phyloP scores from a whole-genome alignment of 495 filamentous ascomycete species.

The Glarea lozoyensis region DNA sequence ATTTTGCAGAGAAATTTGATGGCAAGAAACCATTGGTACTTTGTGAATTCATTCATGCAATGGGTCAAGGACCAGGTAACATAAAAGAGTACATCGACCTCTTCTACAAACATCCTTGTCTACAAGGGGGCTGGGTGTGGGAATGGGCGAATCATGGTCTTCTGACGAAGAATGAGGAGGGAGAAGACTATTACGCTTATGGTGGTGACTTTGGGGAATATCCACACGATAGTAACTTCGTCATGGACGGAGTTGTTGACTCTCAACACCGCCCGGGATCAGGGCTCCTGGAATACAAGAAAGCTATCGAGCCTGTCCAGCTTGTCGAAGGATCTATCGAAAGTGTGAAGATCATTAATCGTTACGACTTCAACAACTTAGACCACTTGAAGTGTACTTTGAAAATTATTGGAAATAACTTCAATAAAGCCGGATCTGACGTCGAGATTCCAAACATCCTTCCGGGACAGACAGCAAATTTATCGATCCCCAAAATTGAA shows the following conservation, averaged over 20 bases:
- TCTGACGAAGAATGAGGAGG: slow-evolving; percentile 41
- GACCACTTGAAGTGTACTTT: slow-evolving; percentile 39
- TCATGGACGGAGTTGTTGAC: slow-evolving; percentile 55
- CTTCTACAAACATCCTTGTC: slow-evolving; percentile 51
- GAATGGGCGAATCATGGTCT: slow-evolving; percentile 70
- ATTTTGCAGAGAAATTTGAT: slow-evolving; percentile 28
- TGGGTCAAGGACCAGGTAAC: slow-evolving; percentile 67
- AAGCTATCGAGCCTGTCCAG: slow-evolving; percentile 54
- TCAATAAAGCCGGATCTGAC: slow-evolving; percentile 19
- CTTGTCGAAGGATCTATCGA: slow-evolving; percentile 23
- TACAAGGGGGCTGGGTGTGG: slow-evolving; percentile 70
- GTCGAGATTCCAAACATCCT: slow-evolving; percentile 25
- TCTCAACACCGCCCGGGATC: slow-evolving; percentile 52
- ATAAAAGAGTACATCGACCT: slow-evolving; percentile 60
- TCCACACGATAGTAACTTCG: slow-evolving; percentile 63
- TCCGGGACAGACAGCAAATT: not conserved
- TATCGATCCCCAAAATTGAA: not conserved
- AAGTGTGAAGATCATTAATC: slow-evolving; percentile 34
- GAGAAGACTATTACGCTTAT: slow-evolving; percentile 52
- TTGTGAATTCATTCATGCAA: slow-evolving; percentile 64
- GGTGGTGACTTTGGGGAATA: slow-evolving; percentile 66
- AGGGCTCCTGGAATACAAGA: slow-evolving; percentile 54
- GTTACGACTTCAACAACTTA: slow-evolving; percentile 44
- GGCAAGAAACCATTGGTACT: slow-evolving; percentile 50
- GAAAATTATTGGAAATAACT: slow-evolving; percentile 32